Base-by-base conservation (phyloP, 2,329 filamentous ascomycete species). In the Talaromyces sp. region DNA sequence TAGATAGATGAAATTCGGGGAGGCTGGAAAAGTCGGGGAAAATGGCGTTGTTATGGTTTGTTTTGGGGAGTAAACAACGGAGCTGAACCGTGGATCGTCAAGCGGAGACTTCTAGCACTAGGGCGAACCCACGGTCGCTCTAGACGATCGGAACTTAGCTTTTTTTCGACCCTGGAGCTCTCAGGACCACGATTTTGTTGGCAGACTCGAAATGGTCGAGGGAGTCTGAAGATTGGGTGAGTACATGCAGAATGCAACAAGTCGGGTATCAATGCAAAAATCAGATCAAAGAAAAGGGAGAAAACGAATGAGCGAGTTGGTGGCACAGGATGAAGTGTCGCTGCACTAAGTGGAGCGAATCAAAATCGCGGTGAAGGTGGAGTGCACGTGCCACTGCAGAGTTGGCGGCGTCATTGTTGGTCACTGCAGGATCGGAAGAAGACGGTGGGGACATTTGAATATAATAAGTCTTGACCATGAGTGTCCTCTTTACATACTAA, bases 31-130 rank as follows among this genome's bases (percentile, higher is more conserved):
- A 33, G 51, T 44, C 30, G 50, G 27, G 54, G 32, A 47, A 51
- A 42, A 37, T 29, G 36, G 49, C 52, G 54, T 61, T 65, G 61
- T 60, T 57, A 57, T 60, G 56, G 60, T 64, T 66, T 62, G 66
- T 65, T 64, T 54, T 62, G 54, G 55, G 55, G 27, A 56, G 63
- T 68, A 69, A 69, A 68, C 64, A 69, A 66, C 55, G 53, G 58
- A 68, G 63, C 64, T 67, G 67, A 69, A 65, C 64, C 64, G 64
- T 69, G 66, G 67, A 65, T 65, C 65, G 65, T 60, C 56, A 45
- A 51, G 41, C 43, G 43, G 46, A 63, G 44, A 52, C 56, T 51
- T 39, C 17, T 39, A 39, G 36, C 20, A 20, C 36, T 39, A 39
- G 32, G 51, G 52, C 42, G 52, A 54, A 44, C 55, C 57, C 48